Percentiles rank a stretch among this genome's conserved stretches.
phyloP scores from a whole-genome alignment of 495 filamentous ascomycete genomes.

The Penicillium goetzii region DNA sequence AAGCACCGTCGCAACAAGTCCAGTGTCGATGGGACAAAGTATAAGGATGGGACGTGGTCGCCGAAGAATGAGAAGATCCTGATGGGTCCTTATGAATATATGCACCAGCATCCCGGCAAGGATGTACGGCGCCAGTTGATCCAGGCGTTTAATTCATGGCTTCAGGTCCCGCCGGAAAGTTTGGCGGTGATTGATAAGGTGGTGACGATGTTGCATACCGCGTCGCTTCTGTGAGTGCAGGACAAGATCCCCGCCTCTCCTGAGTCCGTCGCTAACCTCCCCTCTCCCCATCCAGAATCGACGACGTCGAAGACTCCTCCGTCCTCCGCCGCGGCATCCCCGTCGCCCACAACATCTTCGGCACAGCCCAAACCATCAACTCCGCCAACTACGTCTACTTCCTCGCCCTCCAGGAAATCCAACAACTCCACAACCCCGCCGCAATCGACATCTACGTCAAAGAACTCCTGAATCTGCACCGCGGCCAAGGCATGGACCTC shows the following conservation, averaged over 20 bases:
- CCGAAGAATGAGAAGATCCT: conserved; percentile 77
- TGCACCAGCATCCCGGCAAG: conserved; percentile 84
- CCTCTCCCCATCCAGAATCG: conserved; percentile 56
- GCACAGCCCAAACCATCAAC: conserved; percentile 95
- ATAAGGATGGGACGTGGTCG: conserved; percentile 64
- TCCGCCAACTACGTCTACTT: conserved; percentile 98
- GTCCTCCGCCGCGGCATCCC: conserved; percentile 84
- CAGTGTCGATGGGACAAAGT: conserved; percentile 54
- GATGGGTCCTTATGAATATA: conserved; percentile 85
- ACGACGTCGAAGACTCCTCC: conserved; percentile 89
- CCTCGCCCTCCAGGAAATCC: conserved; percentile 78
- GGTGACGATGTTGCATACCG: conserved; percentile 91
- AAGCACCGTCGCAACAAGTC: conserved; percentile 47
- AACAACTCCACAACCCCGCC: conserved; percentile 70
- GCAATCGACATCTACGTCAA: conserved; percentile 81
- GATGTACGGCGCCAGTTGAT: conserved; percentile 87
- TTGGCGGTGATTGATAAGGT: conserved; percentile 85
- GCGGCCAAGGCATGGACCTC: conserved; percentile 96
- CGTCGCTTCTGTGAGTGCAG: conserved; percentile 70
- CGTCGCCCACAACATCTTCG: conserved; percentile 93
- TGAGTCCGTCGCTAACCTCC: background rate
- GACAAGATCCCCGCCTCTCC: background rate
- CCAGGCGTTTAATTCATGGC: conserved; percentile 86
- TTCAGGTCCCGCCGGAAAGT: conserved; percentile 77
- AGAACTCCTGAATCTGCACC: conserved; percentile 90